Evolutionary conservation across 2,329 filamentous ascomycete species (phyloP), one percentile per base, ranked within the genome.

Genomic region (Clarireedia hainanense): DNA sequence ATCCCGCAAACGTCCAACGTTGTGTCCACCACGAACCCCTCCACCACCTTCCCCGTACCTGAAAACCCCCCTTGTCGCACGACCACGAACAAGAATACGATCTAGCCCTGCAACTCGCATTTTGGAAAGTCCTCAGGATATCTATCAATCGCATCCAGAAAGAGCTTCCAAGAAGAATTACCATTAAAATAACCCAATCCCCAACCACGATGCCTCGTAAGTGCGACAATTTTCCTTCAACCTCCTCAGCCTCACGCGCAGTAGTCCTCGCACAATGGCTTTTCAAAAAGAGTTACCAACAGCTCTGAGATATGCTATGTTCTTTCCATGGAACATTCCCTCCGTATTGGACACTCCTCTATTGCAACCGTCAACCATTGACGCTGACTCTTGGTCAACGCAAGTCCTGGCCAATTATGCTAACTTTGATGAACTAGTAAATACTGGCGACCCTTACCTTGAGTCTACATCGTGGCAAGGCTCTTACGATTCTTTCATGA

Each of bases 131-230:
- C 27, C 23, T 27, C 39, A 2, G n/a, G 12, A 49, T 20, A 30
- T 30, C 27, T 30, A 3, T 48, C 51, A 40, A 30, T 30, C 51
- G 37, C 27, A 53, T n/a, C 47, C 39, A 24, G 51, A 5, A 39
- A 48, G 43, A 23, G 39, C n/a, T 30, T 30, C 10, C 27, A 30
- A 30, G 27, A 30, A 30, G 27, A 30, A 30, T 30, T 30, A 30
- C 27, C 20, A 7, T 9, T 30, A 9, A 30, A 30, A 30, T 30
- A 30, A 30, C 27, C 7, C 2, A 40, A 15, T 12, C 6, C 47
- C 17, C 15, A 27, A 3, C 20, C 51, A 53, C 37, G 10, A 53
- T 53, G 51, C 51, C 51, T 53, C n/a, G 51, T 53, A 48, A 53
- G 51, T 53, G 17, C 23, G 6, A 47, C 45, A 24, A 26, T 34